Conservation (phyloP, 306 rosid species). For the Malus domestica region DNA sequence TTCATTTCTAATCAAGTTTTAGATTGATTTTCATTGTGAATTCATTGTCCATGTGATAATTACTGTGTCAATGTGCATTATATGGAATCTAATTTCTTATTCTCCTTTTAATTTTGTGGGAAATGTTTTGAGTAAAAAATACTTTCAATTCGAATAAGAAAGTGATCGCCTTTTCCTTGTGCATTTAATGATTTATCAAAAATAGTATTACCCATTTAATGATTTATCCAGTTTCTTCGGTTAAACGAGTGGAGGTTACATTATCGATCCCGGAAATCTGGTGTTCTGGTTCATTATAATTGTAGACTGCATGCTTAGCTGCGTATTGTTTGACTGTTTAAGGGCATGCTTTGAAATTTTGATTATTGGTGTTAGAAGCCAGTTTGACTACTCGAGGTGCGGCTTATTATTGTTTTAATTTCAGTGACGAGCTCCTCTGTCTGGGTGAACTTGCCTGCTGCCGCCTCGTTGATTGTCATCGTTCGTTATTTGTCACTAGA, state of each 20-base stretch:
- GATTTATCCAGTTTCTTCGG: neutral
- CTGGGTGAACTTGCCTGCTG: constrained; percentile 94
- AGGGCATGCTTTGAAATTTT: neutral
- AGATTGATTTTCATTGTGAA: neutral
- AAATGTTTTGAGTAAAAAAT: neutral
- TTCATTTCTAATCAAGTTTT: neutral
- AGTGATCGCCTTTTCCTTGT: neutral
- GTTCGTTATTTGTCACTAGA: constrained; percentile 81
- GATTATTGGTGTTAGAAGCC: constrained; percentile 4
- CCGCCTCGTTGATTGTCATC: constrained; percentile 64
- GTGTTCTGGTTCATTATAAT: neutral
- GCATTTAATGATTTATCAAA: neutral
- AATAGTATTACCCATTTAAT: neutral
- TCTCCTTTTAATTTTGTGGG: neutral
- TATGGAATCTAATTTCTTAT: neutral
- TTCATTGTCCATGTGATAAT: neutral
- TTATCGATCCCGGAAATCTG: neutral
- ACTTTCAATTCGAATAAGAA: neutral
- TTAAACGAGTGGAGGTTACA: neutral
- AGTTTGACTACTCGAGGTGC: constrained; percentile 11
- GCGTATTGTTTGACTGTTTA: too few species aligned
- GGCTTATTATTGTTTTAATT: constrained; percentile 32
- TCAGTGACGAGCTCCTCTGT: constrained; percentile 98
- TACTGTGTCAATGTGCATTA: neutral
- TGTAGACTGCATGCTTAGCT: neutral